These are phyloP conservation scores for Penicillium crystallinum DNA, from an alignment of 495 filamentous ascomycete species.

Conservation along the genomic window DNA sequence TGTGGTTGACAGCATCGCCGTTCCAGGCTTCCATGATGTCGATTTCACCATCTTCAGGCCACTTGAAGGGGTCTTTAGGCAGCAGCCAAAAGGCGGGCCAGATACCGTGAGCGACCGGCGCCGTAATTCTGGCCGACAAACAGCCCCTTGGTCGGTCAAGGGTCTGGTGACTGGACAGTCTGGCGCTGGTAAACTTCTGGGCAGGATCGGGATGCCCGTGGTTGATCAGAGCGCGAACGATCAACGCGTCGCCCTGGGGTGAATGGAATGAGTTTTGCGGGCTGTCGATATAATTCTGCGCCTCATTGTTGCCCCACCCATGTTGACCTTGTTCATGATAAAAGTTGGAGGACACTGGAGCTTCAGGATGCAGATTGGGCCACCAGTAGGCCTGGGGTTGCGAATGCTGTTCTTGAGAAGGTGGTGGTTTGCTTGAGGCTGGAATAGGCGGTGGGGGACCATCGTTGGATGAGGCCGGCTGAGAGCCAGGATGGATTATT, in stretches of 20 bases:
- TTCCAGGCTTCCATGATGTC: conserved; percentile 30
- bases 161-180: conserved; percentile 23
- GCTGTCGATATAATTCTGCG: conserved; percentile 26
- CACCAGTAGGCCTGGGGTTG: conserved; percentile 27
- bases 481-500: conserved; percentile 11
- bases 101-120: conserved; percentile 24
- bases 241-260: conserved; percentile 23
- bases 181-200: conserved; percentile 26
- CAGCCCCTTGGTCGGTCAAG: conserved; percentile 24
- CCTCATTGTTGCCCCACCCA: conserved; percentile 27
- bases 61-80: conserved; percentile 30
- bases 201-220: conserved; percentile 20
- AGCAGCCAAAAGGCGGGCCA: conserved; percentile 32
- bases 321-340: conserved; percentile 23
- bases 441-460: conserved; percentile 23
- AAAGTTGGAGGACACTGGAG: conserved; percentile 21
- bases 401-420: conserved; percentile 20
- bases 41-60: conserved; percentile 27
- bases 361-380: conserved; percentile 24
- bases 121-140: conserved; percentile 25
- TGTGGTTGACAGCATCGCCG: conserved; percentile 25
- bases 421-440: conserved; percentile 22
- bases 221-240: conserved; percentile 26
- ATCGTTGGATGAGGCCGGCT: conserved; percentile 15
- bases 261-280: conserved; percentile 28